Conservation (phyloP, 2,329 filamentous ascomycete genomes). For the Fusarium bulbicola region DNA sequence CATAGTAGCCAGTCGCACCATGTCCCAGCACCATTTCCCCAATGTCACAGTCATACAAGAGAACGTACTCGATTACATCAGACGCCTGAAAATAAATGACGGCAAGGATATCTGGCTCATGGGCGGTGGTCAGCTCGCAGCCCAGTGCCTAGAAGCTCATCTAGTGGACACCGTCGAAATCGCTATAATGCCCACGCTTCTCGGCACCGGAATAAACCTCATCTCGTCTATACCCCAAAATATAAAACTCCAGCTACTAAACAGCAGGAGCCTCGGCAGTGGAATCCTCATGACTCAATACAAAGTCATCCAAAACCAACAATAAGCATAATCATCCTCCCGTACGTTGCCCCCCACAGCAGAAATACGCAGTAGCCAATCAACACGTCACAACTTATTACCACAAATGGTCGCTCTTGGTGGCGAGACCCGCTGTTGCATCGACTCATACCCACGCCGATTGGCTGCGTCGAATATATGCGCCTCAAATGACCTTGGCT, state of each 20-base stretch:
- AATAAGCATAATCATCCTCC: background rate
- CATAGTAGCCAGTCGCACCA: constrained; percentile 42
- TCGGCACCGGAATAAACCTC: constrained; percentile 40
- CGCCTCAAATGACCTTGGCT: background rate
- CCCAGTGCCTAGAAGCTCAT: constrained; percentile 41
- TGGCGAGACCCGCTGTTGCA: constrained; percentile 3
- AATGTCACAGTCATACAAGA: constrained; percentile 39
- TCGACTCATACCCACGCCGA: constrained; percentile 8
- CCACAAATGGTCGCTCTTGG: background rate
- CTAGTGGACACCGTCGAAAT: constrained; percentile 46
- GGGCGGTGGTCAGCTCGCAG: constrained; percentile 46
- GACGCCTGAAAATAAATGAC: constrained; percentile 26
- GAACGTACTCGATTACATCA: constrained; percentile 31
- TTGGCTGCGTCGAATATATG: constrained; percentile 13
- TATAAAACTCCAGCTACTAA: constrained; percentile 8
- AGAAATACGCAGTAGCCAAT: constrained; percentile 13
- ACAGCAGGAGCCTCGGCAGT: constrained; percentile 18
- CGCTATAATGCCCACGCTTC: constrained; percentile 39
- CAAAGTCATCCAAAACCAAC: background rate
- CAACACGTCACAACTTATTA: background rate
- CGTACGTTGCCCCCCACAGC: background rate
- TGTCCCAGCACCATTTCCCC: constrained; percentile 32
- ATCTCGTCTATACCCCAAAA: background rate
- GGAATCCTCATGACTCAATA: constrained; percentile 39
- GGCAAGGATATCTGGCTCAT: constrained; percentile 49